Evolutionary conservation across 2,329 filamentous ascomycete species (phyloP).

Genomic region (Arthrobotrys megalospora): DNA sequence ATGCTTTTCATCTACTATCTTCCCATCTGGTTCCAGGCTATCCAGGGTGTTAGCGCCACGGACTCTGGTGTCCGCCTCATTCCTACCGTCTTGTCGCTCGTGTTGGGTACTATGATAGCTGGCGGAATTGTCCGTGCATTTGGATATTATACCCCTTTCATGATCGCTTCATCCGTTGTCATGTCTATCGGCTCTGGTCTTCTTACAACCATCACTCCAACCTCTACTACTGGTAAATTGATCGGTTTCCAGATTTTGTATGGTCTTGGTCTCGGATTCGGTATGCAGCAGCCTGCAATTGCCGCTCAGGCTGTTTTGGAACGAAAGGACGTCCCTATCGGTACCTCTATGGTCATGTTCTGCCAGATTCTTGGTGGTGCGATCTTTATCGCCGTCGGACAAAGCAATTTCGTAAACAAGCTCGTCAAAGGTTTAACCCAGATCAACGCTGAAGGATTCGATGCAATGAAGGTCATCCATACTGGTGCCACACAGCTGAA

Average conservation of each 20-base stretch:
- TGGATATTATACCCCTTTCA: slow-evolving; percentile 75
- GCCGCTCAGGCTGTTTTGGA: slow-evolving; percentile 73
- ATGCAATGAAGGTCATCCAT: slow-evolving; percentile 68
- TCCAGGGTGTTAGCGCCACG: slow-evolving; percentile 71
- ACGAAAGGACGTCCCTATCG: slow-evolving; percentile 72
- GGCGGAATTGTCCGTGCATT: slow-evolving; percentile 71
- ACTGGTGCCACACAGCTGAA: slow-evolving; percentile 76
- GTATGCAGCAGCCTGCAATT: slow-evolving; percentile 74
- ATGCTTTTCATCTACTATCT: slow-evolving; percentile 74
- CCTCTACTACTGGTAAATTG: slow-evolving; percentile 69
- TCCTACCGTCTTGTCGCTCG: slow-evolving; percentile 72
- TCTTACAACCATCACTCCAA: slow-evolving; percentile 70
- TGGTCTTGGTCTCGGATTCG: slow-evolving; percentile 73
- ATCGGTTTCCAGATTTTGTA: slow-evolving; percentile 67
- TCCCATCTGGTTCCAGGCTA: slow-evolving; percentile 73
- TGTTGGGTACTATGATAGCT: slow-evolving; percentile 70
- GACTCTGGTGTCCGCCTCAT: slow-evolving; percentile 73
- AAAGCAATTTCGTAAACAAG: slow-evolving; percentile 72
- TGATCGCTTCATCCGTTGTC: slow-evolving; percentile 72
- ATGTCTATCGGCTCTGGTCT: slow-evolving; percentile 73
- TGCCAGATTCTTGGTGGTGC: slow-evolving; percentile 75
- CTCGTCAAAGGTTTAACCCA: slow-evolving; percentile 65
- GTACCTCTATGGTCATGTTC: slow-evolving; percentile 74
- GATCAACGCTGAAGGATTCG: slow-evolving; percentile 60
- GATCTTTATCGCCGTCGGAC: slow-evolving; percentile 74